Evolutionary conservation across 306 rosid species (phyloP).

Genomic region (Prunus mira): DNA sequence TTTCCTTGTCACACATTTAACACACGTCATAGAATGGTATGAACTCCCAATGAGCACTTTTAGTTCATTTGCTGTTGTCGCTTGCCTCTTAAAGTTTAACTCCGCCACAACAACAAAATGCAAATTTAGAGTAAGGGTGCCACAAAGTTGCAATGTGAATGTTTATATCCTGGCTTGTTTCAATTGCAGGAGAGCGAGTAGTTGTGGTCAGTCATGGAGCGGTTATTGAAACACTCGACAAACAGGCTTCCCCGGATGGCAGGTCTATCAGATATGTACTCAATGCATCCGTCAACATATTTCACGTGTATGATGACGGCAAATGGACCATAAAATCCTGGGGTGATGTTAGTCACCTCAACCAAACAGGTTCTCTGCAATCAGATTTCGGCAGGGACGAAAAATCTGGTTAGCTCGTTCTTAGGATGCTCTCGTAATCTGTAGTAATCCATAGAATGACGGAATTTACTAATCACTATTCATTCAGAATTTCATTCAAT

Average conservation of each 20-base stretch:
- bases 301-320: slow-evolving; percentile 59
- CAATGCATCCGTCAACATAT: slow-evolving; percentile 66
- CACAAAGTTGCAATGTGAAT: slow-evolving; percentile 1
- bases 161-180: slow-evolving; percentile 15
- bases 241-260: slow-evolving; percentile 48
- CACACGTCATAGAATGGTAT: slow-evolving; percentile 2
- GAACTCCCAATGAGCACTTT: background rate
- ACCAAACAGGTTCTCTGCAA: slow-evolving; percentile 50
- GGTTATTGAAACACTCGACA: slow-evolving; percentile 54
- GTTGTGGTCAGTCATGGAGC: slow-evolving; percentile 76
- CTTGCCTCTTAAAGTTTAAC: background rate
- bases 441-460: background rate
- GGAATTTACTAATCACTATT: background rate
- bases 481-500: background rate
- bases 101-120: background rate
- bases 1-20: background rate
- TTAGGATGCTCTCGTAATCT: background rate
- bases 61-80: background rate
- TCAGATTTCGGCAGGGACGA: slow-evolving; percentile 83
- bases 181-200: slow-evolving; percentile 63
- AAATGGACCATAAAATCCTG: slow-evolving; percentile 59
- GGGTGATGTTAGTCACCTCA: slow-evolving; percentile 82
- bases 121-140: background rate
- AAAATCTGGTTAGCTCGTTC: slow-evolving; percentile 60
- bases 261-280: slow-evolving; percentile 47